Percentiles rank a stretch among this genome's conserved stretches.
Conservation (phyloP, 768 basidiomycete genomes). For the Pulveroboletus sp. region DNA sequence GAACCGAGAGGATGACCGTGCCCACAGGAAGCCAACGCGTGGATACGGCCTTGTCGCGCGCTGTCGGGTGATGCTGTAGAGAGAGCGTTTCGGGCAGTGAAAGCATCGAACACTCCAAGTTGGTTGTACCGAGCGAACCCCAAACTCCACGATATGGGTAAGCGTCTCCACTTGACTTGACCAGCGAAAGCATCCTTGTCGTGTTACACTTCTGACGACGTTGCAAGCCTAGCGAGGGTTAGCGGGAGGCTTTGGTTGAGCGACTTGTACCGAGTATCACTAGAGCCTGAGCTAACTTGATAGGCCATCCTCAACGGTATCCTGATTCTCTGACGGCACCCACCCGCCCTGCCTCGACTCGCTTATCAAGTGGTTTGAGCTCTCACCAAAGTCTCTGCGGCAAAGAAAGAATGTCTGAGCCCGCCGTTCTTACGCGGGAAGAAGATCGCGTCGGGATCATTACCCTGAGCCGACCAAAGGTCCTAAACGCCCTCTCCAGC, state of each 20-base stretch:
- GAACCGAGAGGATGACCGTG: conserved; percentile 42
- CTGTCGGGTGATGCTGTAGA: conserved; percentile 42
- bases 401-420: conserved; percentile 18
- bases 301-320: no score
- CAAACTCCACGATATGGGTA: background rate
- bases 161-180: no score
- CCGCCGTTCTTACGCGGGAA: conserved; percentile 19
- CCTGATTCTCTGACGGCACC: no score
- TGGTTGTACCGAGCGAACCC: background rate
- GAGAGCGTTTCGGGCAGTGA: conserved; percentile 13
- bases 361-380: background rate
- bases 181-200: no score
- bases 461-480: conserved; percentile 81
- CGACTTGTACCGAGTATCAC: no score
- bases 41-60: conserved; percentile 50
- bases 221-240: no score
- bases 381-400: background rate
- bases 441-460: conserved; percentile 44
- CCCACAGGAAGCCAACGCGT: conserved; percentile 38
- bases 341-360: no score
- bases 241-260: no score
- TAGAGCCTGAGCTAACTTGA: no score
- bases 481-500: conserved; percentile 79
- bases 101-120: conserved; percentile 1
- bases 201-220: no score